Base-by-base conservation (phyloP, 208 protist genomes). In the Trypanosoma mega region DNA sequence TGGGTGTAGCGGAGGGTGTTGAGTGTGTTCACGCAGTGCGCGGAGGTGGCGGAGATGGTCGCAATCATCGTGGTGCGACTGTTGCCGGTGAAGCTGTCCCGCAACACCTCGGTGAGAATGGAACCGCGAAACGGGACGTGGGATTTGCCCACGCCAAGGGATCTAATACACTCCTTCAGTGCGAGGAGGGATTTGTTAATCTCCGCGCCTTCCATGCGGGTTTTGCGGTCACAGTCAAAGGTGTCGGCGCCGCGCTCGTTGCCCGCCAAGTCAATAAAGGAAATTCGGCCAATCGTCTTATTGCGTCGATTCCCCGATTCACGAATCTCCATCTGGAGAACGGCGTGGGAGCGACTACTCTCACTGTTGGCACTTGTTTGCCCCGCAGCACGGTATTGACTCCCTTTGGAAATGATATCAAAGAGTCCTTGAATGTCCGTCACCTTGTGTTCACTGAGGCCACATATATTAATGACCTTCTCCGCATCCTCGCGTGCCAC, bases 131-230 rank as follows among this genome's bases (percentile, higher is more conserved):
- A 99, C 1, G 98, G 98, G 16, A 98, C 85, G 80, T 99, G 98
- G 51, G 82, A 97, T 56, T 97, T 88, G 33, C 90, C 81, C 73
- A 93, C 80, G 54, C 98, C 96, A 4, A 99, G 77, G 9, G 98
- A 92, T 2, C 97, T 83, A 50, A 99, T 99, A 77, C 98, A 99
- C 71, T 99, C 98, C 69, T 99, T 99, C 11, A 99, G 81, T 2
- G 98, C 98, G 18, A 99, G 87, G 33, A 99, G 80, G 26, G 90
- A 98, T 76, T 99, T 99, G 79, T 99, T 99, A 78, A 99, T 99
- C 56, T 99, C 96, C n/a, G 98, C 96, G 1, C 97, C 96, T 68
- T 98, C 96, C 80, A 98, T 96, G 47, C 97, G 89, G 12, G 96
- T 99, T 52, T 96, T 92, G 37, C 93, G 80, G 65, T 98, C 94